These are phyloP conservation scores for Boletus rex-veris DNA, from an alignment of 768 basidiomycete species.

Conservation along the genomic window DNA sequence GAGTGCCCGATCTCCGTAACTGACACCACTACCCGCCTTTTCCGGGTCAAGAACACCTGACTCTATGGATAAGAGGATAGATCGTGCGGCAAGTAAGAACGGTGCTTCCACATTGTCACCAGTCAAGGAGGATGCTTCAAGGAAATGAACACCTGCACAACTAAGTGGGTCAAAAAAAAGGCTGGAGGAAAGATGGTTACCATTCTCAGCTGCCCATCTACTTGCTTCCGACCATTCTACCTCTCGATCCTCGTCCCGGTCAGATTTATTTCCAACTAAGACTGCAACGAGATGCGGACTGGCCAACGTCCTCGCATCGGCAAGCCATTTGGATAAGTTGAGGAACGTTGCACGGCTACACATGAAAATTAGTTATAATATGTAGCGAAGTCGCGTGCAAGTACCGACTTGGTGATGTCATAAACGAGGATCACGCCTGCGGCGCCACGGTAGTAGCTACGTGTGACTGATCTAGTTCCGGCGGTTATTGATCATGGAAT, in stretches of 20 bases:
- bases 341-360: conserved; percentile 81
- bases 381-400: not conserved
- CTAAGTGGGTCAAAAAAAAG: conserved; percentile 1
- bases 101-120: conserved; percentile 95
- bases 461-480: conserved; percentile 71
- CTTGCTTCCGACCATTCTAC: conserved; percentile 96
- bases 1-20: conserved; percentile 92
- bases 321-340: conserved; percentile 84
- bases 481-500: conserved; percentile 10
- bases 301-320: conserved; percentile 89
- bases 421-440: conserved; percentile 90
- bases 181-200: conserved; percentile 39
- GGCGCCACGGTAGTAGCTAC: conserved; percentile 95
- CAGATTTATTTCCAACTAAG: conserved; percentile 93
- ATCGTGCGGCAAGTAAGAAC: conserved; percentile 81
- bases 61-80: conserved; percentile 87
- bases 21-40: conserved; percentile 91
- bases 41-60: conserved; percentile 90
- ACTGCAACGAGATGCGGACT: conserved; percentile 89
- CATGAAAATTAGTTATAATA: conserved; percentile 1
- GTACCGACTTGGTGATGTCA: conserved; percentile 80
- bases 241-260: conserved; percentile 90
- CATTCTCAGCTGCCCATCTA: conserved; percentile 93
- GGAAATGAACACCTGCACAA: conserved; percentile 80
- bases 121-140: conserved; percentile 88